These are phyloP conservation scores for Colletotrichum destructivum DNA, from an alignment of 2,329 filamentous ascomycete genomes.

Conservation along the genomic window DNA sequence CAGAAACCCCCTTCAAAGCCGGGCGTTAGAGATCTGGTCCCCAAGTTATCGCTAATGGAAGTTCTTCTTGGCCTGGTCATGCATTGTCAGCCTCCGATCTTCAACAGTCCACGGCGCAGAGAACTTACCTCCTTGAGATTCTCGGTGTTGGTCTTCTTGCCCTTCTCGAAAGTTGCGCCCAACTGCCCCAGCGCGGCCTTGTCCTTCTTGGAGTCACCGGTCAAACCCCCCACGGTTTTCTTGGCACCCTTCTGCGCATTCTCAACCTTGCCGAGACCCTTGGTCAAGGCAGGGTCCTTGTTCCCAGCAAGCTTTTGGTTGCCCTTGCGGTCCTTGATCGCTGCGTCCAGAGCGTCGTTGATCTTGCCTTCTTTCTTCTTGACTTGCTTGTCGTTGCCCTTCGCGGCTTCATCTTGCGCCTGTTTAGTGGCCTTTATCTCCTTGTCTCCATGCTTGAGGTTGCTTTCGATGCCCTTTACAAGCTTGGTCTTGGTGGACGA, in stretches of 20 bases:
- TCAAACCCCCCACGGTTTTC: slow-evolving; percentile 25
- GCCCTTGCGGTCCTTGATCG: slow-evolving; percentile 26
- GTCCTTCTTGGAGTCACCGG: slow-evolving; percentile 32
- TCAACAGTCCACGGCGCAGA: not conserved
- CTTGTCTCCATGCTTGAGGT: slow-evolving; percentile 30
- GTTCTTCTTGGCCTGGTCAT: slow-evolving; percentile 32
- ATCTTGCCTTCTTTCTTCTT: slow-evolving; percentile 34
- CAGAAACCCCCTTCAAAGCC: too few species aligned
- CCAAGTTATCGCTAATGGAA: slow-evolving; percentile 7
- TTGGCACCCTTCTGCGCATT: slow-evolving; percentile 30
- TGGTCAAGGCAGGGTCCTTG: slow-evolving; percentile 16
- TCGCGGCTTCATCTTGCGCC: slow-evolving; percentile 16
- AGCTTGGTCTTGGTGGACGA: slow-evolving; percentile 34
- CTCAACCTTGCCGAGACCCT: slow-evolving; percentile 31
- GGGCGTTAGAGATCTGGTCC: too few species aligned
- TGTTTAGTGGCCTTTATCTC: slow-evolving; percentile 24
- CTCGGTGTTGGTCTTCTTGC: slow-evolving; percentile 27
- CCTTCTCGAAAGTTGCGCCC: slow-evolving; percentile 30
- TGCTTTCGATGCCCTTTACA: slow-evolving; percentile 31
- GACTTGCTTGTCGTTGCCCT: slow-evolving; percentile 17
- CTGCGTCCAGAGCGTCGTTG: slow-evolving; percentile 18
- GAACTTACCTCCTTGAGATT: slow-evolving; percentile 32
- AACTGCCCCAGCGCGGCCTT: slow-evolving; percentile 1
- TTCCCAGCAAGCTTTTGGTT: slow-evolving; percentile 37
- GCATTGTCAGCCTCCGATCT: not conserved